Evolutionary conservation across 805 yeast genomes (phyloP).

Genomic region (Soucietia sequanensis): DNA sequence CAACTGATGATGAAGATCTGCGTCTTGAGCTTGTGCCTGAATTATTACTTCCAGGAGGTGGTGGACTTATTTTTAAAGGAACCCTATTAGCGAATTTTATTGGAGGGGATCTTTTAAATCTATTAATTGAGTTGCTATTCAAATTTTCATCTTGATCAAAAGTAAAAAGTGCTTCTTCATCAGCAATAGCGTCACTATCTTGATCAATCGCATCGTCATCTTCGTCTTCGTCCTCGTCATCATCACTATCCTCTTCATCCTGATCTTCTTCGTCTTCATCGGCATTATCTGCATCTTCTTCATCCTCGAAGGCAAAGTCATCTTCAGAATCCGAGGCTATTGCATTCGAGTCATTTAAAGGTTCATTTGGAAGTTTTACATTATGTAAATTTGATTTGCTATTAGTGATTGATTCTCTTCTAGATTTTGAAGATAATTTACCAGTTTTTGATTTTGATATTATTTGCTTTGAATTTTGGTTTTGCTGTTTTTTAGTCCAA

Average conservation of each 20-base stretch:
- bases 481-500: conserved; percentile 36
- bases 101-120: conserved; percentile 27
- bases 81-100: conserved; percentile 43
- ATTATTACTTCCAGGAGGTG: conserved; percentile 22
- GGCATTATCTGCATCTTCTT: conserved; percentile 24
- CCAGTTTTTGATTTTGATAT: no score
- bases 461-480: conserved; percentile 1
- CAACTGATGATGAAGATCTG: conserved; percentile 26
- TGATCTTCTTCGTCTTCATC: conserved; percentile 24
- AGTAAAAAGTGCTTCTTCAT: conserved; percentile 14
- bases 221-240: conserved; percentile 29
- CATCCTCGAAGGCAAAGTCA: conserved; percentile 17
- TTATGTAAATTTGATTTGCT: conserved; percentile 44
- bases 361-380: conserved; percentile 44
- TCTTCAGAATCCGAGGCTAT: conserved; percentile 32
- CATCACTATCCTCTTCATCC: conserved; percentile 23
- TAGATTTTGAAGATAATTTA: no score
- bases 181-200: conserved; percentile 24
- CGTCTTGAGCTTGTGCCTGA: conserved; percentile 14
- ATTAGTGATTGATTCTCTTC: conserved; percentile 55
- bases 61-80: conserved; percentile 38
- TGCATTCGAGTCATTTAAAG: conserved; percentile 19
- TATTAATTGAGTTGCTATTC: conserved; percentile 18
- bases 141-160: conserved; percentile 20
- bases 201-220: conserved; percentile 38